Evolutionary conservation across 1,284 basidiomycete genomes (phyloP).

Genomic region (Pterula multifida): DNA sequence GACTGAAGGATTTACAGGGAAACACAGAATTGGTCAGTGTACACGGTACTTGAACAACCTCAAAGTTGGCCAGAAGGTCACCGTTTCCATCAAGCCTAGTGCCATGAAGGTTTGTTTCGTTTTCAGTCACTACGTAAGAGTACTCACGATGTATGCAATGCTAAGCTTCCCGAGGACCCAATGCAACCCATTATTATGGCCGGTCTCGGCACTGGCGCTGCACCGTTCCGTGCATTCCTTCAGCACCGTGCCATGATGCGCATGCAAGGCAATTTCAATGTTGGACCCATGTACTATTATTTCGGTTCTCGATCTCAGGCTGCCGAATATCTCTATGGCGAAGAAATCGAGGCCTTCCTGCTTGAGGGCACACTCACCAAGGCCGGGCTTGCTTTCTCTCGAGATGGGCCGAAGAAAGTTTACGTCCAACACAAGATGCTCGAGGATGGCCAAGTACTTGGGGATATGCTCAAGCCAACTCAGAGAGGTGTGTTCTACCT

Average conservation of each 20-base stretch:
- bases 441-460: slow-evolving; percentile 74
- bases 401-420: slow-evolving; percentile 85
- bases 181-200: slow-evolving; percentile 96
- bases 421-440: slow-evolving; percentile 99
- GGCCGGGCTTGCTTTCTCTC: slow-evolving; percentile 93
- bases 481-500: slow-evolving; percentile 86
- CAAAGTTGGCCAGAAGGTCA: slow-evolving; percentile 83
- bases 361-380: slow-evolving; percentile 76
- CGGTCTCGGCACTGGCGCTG: slow-evolving; percentile 94
- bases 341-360: slow-evolving; percentile 80
- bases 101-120: slow-evolving; percentile 82
- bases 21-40: slow-evolving; percentile 85
- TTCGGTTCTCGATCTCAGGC: slow-evolving; percentile 94
- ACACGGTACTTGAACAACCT: slow-evolving; percentile 88
- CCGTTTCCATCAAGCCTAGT: slow-evolving; percentile 95
- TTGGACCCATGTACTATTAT: slow-evolving; percentile 94
- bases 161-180: slow-evolving; percentile 70
- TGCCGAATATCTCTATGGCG: slow-evolving; percentile 94
- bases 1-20: slow-evolving; percentile 33
- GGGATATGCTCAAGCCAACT: slow-evolving; percentile 54
- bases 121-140: background rate
- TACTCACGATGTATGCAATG: background rate
- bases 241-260: slow-evolving; percentile 84
- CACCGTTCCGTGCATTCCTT: slow-evolving; percentile 97
- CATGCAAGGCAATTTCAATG: slow-evolving; percentile 54